Evolutionary conservation across 2,329 filamentous ascomycete genomes (phyloP), one percentile per base, ranked within the genome.

Genomic region (Epichloe festucae): DNA sequence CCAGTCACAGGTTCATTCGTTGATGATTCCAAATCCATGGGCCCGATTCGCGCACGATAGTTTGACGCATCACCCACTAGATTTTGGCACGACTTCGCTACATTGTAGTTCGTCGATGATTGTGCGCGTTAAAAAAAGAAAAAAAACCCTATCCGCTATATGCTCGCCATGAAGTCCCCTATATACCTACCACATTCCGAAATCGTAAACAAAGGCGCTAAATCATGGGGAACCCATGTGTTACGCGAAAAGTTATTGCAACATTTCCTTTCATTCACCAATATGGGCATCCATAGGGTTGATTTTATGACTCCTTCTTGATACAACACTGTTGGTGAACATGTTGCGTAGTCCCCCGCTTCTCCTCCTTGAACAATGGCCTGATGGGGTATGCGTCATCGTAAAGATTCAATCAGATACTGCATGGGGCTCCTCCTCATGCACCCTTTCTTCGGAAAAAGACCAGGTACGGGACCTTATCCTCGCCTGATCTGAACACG

Each of bases 381-480:
- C 3, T 2, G 8, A 11, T 31, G 31, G 31, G 31, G 31, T 31
- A 31, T 31, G 31, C 31, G 3, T 0, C 8, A 31, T 31, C 31
- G 8, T 31, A 2, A 31, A 11, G 31, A 31, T 31, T 31, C 10
- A 11, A 31, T 31, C 31, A 31, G 10, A 31, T 31, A 3, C 31
- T 31, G 31, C 31, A 31, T 31, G 31, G 3, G 31, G 31, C 31
- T 31, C 31, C 31, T 31, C 31, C 14, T 49, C 49, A 55, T 3
- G 50, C 53, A 8, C 40, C 57, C 54, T 73, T 72, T 40, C 69
- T 63, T 49, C 69, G 61, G 57, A 73, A 75, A 59, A 72, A 75
- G 8, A 73, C 64, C 46, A 76, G 61, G 51, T 76, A 76, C 19
- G 73, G 73, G 39, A 73, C 70, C n/a, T 64, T 58, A 17, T 67